Conservation (phyloP, 1,284 basidiomycete species). For the Chalciporus sp. region DNA sequence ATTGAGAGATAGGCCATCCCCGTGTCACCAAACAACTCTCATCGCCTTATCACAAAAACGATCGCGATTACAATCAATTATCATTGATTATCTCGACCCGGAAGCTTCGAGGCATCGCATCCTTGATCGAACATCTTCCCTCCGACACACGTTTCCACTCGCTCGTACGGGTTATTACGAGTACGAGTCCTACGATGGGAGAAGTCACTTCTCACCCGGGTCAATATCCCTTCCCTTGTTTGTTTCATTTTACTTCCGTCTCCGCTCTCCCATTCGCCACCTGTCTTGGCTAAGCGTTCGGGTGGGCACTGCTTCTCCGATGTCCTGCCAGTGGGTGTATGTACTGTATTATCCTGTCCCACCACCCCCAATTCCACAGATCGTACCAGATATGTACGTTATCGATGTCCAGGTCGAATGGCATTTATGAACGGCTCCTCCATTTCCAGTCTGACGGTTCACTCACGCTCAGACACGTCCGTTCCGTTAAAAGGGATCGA, state of each 20-base stretch:
- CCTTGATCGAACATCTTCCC: background rate
- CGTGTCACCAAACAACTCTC: background rate
- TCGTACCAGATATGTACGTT: background rate
- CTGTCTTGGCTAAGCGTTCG: background rate
- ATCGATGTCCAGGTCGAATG: constrained; percentile 1
- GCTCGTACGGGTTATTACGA: background rate
- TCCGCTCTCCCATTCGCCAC: no score
- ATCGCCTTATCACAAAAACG: background rate
- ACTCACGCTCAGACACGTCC: background rate
- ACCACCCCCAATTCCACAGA: background rate
- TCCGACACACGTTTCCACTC: background rate
- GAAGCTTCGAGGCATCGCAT: background rate
- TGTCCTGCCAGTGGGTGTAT: background rate
- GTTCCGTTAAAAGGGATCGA: background rate
- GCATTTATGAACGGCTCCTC: background rate
- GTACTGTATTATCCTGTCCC: background rate
- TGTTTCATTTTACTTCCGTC: background rate
- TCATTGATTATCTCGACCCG: background rate
- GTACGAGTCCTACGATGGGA: background rate
- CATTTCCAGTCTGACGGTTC: background rate
- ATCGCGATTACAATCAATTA: background rate
- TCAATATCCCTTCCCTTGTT: no score
- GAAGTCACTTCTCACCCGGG: no score
- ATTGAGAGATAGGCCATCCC: background rate
- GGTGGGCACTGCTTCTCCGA: no score